Conservation (phyloP, 2,329 filamentous ascomycete genomes). For the Cordyceps farinosa region DNA sequence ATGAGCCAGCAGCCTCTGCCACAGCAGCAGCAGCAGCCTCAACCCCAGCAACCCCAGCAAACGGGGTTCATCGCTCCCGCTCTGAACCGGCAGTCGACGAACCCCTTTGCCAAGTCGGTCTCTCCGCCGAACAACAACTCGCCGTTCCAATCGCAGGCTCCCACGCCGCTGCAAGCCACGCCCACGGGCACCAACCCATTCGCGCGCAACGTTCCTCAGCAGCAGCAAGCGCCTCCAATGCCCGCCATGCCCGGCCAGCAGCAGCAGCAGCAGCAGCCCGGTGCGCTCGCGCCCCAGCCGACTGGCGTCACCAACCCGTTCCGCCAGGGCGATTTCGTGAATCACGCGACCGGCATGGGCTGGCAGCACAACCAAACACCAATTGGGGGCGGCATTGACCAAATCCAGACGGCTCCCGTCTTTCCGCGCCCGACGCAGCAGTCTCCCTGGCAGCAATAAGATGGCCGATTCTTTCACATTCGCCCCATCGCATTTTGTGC, state of each 20-base stretch:
- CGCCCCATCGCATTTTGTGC: slow-evolving; percentile 10
- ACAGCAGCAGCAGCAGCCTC: slow-evolving; percentile 2
- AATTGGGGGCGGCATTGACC: slow-evolving; percentile 78
- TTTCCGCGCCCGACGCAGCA: slow-evolving; percentile 77
- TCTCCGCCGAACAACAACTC: slow-evolving; percentile 33
- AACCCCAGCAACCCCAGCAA: slow-evolving; percentile 1
- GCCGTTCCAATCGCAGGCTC: slow-evolving; percentile 41
- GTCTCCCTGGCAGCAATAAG: slow-evolving; percentile 56
- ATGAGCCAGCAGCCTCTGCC: slow-evolving; percentile 26
- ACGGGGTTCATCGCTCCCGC: slow-evolving; percentile 31
- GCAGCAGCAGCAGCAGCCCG: slow-evolving; percentile 40
- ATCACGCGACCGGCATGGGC: slow-evolving; percentile 80
- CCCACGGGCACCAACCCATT: slow-evolving; percentile 60
- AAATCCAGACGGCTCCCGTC: slow-evolving; percentile 73
- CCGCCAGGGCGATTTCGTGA: slow-evolving; percentile 84
- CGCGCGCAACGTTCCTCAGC: slow-evolving; percentile 41
- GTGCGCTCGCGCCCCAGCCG: slow-evolving; percentile 64
- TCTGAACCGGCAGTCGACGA: slow-evolving; percentile 66
- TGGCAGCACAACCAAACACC: slow-evolving; percentile 80
- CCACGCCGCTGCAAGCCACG: slow-evolving; percentile 44
- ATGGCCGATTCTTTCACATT: slow-evolving; percentile 1
- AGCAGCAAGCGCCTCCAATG: slow-evolving; percentile 11
- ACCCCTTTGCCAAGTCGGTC: slow-evolving; percentile 72
- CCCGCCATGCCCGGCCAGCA: slow-evolving; percentile 7
- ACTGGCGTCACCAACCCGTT: slow-evolving; percentile 95